Evolutionary conservation across 441 rosid genomes (phyloP).

Genomic region (Geranium incanum): DNA sequence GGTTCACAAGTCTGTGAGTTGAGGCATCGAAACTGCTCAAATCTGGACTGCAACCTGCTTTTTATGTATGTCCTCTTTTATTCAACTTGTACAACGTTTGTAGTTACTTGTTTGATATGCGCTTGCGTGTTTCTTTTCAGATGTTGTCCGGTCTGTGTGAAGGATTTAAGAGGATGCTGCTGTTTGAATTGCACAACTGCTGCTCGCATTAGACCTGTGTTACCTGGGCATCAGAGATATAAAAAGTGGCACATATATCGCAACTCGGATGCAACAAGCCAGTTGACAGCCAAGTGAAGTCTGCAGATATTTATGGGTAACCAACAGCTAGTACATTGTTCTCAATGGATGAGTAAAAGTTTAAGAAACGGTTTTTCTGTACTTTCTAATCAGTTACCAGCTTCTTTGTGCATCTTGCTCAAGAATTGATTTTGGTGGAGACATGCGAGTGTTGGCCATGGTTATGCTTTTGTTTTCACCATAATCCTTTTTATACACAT

Average conservation of each 20-base stretch:
- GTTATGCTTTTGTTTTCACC: too few relatives aligned
- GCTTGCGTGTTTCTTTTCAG: slow-evolving; percentile 32
- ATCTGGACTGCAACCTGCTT: slow-evolving; percentile 81
- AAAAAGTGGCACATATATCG: slow-evolving; percentile 72
- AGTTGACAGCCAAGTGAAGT: slow-evolving; percentile 17
- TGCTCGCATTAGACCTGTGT: slow-evolving; percentile 69
- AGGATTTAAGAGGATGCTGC: slow-evolving; percentile 65
- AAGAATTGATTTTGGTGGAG: too few relatives aligned
- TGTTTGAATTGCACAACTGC: slow-evolving; percentile 54
- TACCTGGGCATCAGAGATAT: slow-evolving; percentile 71
- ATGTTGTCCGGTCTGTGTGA: slow-evolving; percentile 52
- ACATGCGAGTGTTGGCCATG: too few relatives aligned
- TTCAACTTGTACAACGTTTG: neutral
- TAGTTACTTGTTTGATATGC: neutral
- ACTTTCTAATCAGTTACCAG: too few relatives aligned
- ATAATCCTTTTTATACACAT: too few relatives aligned
- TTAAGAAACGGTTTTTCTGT: too few relatives aligned
- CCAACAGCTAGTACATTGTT: too few relatives aligned
- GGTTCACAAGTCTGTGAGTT: slow-evolving; percentile 51
- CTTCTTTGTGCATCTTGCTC: too few relatives aligned
- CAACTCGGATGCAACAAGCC: slow-evolving; percentile 31
- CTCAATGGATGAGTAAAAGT: too few relatives aligned
- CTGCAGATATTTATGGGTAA: neutral
- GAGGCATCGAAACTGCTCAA: slow-evolving; percentile 89
- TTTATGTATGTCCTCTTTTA: slow-evolving; percentile 51